A percentile compares a stretch with the other conserved stretches of the same genome.
Evolutionary conservation across 2,329 filamentous ascomycete genomes (phyloP).

Genomic region (Cercospora brassicicola): DNA sequence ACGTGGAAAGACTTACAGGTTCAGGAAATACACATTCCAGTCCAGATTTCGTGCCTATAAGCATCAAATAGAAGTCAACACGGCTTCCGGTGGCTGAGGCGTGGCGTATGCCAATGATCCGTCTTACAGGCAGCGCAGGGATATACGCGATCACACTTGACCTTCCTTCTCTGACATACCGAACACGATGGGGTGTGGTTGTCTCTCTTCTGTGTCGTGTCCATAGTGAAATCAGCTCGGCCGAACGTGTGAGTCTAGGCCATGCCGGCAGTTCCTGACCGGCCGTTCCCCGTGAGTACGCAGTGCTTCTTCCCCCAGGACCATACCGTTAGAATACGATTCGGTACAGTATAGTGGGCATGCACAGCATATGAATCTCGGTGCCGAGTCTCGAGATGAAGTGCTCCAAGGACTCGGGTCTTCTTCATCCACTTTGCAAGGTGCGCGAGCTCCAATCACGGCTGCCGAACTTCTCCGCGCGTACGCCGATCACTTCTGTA

Average conservation of each 20-base stretch:
- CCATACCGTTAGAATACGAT: not conserved
- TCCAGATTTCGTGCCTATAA: slow-evolving; percentile 25
- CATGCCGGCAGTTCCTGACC: slow-evolving; percentile 2
- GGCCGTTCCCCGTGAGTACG: slow-evolving; percentile 1
- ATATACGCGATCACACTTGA: slow-evolving; percentile 31
- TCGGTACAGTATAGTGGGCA: not conserved
- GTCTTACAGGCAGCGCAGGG: slow-evolving; percentile 16
- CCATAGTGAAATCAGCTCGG: slow-evolving; percentile 8
- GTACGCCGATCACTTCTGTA: slow-evolving; percentile 7
- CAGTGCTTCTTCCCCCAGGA: slow-evolving; percentile 3
- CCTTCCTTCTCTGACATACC: slow-evolving; percentile 30
- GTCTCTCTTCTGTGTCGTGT: slow-evolving; percentile 25
- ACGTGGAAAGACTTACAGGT: not conserved
- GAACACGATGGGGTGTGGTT: slow-evolving; percentile 33
- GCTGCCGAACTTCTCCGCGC: not conserved
- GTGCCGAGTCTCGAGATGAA: slow-evolving; percentile 7
- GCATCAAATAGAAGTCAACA: not conserved
- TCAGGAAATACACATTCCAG: slow-evolving; percentile 27
- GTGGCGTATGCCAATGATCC: not conserved
- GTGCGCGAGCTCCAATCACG: slow-evolving; percentile 7
- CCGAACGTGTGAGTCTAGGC: slow-evolving; percentile 3
- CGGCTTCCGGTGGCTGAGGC: not conserved
- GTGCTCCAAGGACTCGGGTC: slow-evolving; percentile 4
- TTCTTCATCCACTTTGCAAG: slow-evolving; percentile 9
- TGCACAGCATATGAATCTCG: slow-evolving; percentile 10